Evolutionary conservation across 192 early-diverging fungal genomes (phyloP), one percentile per base, ranked within the genome.

Genomic region (Coemansia sp.): DNA sequence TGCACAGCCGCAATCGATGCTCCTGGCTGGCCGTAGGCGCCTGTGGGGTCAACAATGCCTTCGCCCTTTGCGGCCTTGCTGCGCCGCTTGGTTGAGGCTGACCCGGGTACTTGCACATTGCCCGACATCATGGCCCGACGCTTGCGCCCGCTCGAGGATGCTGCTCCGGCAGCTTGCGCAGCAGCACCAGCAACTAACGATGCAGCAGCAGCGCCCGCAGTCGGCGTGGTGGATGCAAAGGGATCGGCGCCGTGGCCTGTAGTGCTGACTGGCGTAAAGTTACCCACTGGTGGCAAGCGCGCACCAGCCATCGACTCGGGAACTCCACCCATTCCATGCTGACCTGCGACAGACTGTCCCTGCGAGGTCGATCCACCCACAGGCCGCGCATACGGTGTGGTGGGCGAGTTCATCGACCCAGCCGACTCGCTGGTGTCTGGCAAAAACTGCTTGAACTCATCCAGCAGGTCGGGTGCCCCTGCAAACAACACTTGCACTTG

Each of bases 401-500:
- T 31, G 38, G 75, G 69, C 51, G 84, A 84, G 64, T 9, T 9
- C 36, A 36, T 36, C 6, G 36, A 36, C 36, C 66, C 63, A 14
- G 81, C 80, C 11, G 87, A 80, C 59, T 90, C 89, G 62, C 80
- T 85, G 11, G 87, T 92, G 69, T 99, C 96, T 2, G 98, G 98
- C 58, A 99, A 76, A 75, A 99, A 98, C 72, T 96, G 95, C 80
- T 97, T 98, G 75, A 99, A 99, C 80, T 99, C 98, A 38, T 95
- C 93, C 50, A 99, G 72, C 32, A 99, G 82, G 75, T 98, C 97
- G 0, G 92, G 93, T 0, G 93, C 93, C 17, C 78, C 86, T 37
- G 90, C 87, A 75, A 99, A 98, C 41, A 99, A 73, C 5, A 87
- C 67, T 57, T 96, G 91, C 3, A 99, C 98, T 79, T 98, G 95